These are phyloP conservation scores for Mentha longifolia DNA, from an alignment of 257 asterid genomes.

Conservation along the genomic window DNA sequence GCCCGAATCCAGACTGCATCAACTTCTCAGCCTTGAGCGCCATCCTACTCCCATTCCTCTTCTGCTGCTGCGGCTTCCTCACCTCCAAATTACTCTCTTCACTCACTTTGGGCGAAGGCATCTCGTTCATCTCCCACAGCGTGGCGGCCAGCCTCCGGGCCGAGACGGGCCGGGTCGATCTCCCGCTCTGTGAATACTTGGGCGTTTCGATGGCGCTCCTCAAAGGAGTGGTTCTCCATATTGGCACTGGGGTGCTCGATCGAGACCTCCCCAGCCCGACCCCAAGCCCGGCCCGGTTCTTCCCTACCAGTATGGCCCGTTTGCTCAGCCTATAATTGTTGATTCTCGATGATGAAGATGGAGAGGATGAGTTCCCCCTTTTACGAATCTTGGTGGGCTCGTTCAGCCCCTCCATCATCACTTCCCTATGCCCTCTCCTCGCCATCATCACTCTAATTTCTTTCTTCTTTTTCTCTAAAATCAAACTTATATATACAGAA, in stretches of 20 bases:
- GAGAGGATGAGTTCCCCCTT: conserved; percentile 88
- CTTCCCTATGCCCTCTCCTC: conserved; percentile 49
- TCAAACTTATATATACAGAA: conserved; percentile 8
- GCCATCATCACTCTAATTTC: conserved; percentile 39
- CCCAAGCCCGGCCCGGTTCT: conserved; percentile 58
- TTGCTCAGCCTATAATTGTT: conserved; percentile 62
- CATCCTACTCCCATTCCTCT: conserved; percentile 40
- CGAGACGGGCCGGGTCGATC: conserved; percentile 70
- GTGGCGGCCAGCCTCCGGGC: conserved; percentile 94
- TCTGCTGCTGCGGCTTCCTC: conserved; percentile 43
- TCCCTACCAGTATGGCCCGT: conserved; percentile 82
- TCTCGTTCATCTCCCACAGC: conserved; percentile 88
- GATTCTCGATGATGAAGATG: conserved; percentile 80
- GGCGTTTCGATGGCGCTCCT: conserved; percentile 66
- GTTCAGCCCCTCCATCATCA: conserved; percentile 53
- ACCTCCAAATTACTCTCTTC: conserved; percentile 47
- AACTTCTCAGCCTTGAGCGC: conserved; percentile 48
- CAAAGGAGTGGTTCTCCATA: conserved; percentile 71
- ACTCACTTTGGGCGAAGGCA: conserved; percentile 65
- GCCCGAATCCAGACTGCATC: conserved; percentile 41
- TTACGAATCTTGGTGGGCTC: conserved; percentile 80
- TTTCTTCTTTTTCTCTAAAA: not conserved
- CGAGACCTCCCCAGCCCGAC: conserved; percentile 66
- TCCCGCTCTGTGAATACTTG: conserved; percentile 60
- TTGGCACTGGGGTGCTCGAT: conserved; percentile 91